These are phyloP conservation scores for Vaccinium myrtillus DNA, from an alignment of 148 eudicot species.

Conservation along the genomic window DNA sequence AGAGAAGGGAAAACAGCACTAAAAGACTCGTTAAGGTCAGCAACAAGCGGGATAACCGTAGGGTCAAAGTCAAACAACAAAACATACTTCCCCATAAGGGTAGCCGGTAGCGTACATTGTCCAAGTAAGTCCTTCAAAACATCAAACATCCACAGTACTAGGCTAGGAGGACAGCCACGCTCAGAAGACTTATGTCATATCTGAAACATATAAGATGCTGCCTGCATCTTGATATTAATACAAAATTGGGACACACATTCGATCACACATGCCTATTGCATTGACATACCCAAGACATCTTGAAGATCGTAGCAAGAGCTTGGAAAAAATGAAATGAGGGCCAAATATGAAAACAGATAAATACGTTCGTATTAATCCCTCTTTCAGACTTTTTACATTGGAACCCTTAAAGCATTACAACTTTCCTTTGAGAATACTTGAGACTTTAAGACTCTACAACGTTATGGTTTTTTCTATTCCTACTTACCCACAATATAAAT, in stretches of 20 bases:
- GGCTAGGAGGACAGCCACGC: background rate
- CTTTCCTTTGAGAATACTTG: background rate
- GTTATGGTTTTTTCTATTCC: slow-evolving; percentile 35
- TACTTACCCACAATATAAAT: background rate
- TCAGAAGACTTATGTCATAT: background rate
- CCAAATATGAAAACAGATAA: background rate
- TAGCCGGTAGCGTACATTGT: background rate
- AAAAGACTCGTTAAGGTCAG: background rate
- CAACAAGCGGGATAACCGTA: background rate
- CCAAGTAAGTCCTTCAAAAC: background rate
- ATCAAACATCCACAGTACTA: background rate
- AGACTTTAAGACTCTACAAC: background rate
- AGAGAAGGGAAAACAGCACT: background rate
- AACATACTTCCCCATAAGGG: background rate
- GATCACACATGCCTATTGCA: background rate
- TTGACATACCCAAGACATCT: background rate
- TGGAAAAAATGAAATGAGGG: background rate
- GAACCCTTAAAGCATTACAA: background rate
- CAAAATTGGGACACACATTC: background rate
- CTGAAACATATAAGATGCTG: background rate
- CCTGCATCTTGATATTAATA: background rate
- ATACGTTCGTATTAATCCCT: background rate
- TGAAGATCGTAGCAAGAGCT: background rate
- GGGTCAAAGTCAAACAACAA: background rate
- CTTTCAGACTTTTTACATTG: background rate